These are phyloP conservation scores for Penicillium turbatum DNA, from an alignment of 495 filamentous ascomycete genomes.

Conservation along the genomic window DNA sequence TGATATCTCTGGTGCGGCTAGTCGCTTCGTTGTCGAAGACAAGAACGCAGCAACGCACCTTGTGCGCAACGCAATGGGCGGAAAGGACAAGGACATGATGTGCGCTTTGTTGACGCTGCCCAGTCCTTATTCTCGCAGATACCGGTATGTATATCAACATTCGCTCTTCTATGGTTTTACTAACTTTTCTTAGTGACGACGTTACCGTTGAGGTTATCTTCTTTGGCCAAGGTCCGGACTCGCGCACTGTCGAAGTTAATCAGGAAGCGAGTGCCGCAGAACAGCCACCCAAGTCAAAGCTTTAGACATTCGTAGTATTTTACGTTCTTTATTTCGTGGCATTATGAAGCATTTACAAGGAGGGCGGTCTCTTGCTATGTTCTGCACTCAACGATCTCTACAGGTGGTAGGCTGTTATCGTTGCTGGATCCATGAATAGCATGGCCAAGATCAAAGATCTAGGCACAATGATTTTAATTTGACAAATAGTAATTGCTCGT, in stretches of 20 bases:
- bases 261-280: constrained; percentile 72
- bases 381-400: background rate
- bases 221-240: constrained; percentile 77
- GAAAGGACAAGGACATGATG: constrained; percentile 89
- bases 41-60: constrained; percentile 96
- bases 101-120: constrained; percentile 90
- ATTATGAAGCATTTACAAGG: background rate
- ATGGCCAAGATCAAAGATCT: background rate
- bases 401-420: background rate
- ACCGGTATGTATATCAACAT: constrained; percentile 55
- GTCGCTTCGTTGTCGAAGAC: constrained; percentile 89
- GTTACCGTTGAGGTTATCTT: constrained; percentile 98
- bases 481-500: background rate
- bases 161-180: background rate
- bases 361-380: background rate
- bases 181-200: constrained; percentile 63
- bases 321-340: background rate
- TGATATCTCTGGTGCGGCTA: constrained; percentile 61
- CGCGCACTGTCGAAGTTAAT: constrained; percentile 75
- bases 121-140: constrained; percentile 82
- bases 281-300: constrained; percentile 53
- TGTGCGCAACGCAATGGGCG: constrained; percentile 91
- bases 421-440: background rate
- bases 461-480: background rate
- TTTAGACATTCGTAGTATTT: constrained; percentile 31